Evolutionary conservation across 257 asterid genomes (phyloP).

Genomic region (Jaltomata sinuosa): DNA sequence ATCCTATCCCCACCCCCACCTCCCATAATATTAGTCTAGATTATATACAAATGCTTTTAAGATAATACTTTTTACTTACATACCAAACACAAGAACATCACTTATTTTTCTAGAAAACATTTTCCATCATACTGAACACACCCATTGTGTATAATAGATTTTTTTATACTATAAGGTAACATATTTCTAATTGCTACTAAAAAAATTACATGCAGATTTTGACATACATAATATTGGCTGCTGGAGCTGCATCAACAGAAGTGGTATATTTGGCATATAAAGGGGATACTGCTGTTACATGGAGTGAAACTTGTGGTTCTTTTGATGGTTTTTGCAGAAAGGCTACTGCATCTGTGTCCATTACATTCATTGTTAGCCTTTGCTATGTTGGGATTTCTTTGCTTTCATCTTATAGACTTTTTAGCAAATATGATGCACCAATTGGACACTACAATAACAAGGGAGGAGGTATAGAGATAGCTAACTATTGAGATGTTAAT

Average conservation of each 20-base stretch:
- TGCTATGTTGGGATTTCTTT: slow-evolving; percentile 62
- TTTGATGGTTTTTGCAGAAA: slow-evolving; percentile 60
- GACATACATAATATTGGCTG: slow-evolving; percentile 58
- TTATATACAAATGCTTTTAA: no score
- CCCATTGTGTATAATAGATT: no score
- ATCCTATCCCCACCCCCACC: no score
- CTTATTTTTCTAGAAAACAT: no score
- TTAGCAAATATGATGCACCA: slow-evolving; percentile 81
- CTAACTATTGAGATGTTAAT: background rate
- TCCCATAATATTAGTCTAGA: no score
- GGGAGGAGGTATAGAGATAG: slow-evolving; percentile 7
- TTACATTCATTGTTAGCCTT: slow-evolving; percentile 54
- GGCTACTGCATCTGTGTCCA: slow-evolving; percentile 52
- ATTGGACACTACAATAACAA: slow-evolving; percentile 20
- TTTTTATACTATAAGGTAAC: no score
- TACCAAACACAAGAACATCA: no score
- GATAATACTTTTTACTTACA: no score
- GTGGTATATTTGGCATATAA: slow-evolving; percentile 69
- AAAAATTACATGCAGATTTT: no score
- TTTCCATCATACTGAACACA: no score
- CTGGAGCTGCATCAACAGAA: slow-evolving; percentile 60
- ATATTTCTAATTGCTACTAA: no score
- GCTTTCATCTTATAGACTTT: slow-evolving; percentile 66
- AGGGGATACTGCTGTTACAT: slow-evolving; percentile 53
- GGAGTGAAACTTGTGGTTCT: slow-evolving; percentile 68